A percentile compares a stretch with the other conserved stretches of the same genome.
These are phyloP conservation scores for Venturia effusa DNA, from an alignment of 2,329 filamentous ascomycete genomes.

Conservation along the genomic window DNA sequence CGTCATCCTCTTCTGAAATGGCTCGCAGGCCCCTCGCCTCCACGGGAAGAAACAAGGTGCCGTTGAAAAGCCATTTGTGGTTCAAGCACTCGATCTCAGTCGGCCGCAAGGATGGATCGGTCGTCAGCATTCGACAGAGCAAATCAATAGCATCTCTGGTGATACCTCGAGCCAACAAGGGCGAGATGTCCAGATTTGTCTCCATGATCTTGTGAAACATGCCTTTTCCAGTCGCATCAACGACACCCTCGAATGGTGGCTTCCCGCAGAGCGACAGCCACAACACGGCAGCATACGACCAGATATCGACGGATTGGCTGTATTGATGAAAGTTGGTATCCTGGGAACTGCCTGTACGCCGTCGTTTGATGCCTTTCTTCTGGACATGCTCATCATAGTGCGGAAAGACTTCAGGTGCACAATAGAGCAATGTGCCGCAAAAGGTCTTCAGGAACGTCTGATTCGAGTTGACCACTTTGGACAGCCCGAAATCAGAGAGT, in stretches of 20 bases:
- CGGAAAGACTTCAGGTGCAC: conserved; percentile 91
- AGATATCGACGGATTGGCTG: conserved; percentile 86
- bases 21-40: conserved; percentile 23
- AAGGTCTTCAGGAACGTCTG: conserved; percentile 94
- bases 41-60: conserved; percentile 25
- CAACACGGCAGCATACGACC: conserved; percentile 88
- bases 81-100: conserved; percentile 58
- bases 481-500: conserved; percentile 90
- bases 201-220: conserved; percentile 84
- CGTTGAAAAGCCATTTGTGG: conserved; percentile 63
- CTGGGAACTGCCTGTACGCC: conserved; percentile 36
- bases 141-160: conserved; percentile 64
- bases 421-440: conserved; percentile 90
- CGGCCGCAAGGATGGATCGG: conserved; percentile 67
- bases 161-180: conserved; percentile 48
- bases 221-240: conserved; percentile 64
- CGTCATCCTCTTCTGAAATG: conserved; percentile 47
- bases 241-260: conserved; percentile 71
- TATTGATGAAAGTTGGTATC: conserved; percentile 51
- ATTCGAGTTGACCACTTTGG: conserved; percentile 82
- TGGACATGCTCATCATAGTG: conserved; percentile 54
- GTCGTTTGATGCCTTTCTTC: conserved; percentile 50
- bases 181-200: conserved; percentile 52
- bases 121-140: conserved; percentile 66
- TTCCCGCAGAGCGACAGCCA: conserved; percentile 73